Percentiles rank a stretch among this genome's conserved stretches.
Conservation (phyloP, 192 early-diverging fungal genomes). For the Phycomyces blakesleeanus region DNA sequence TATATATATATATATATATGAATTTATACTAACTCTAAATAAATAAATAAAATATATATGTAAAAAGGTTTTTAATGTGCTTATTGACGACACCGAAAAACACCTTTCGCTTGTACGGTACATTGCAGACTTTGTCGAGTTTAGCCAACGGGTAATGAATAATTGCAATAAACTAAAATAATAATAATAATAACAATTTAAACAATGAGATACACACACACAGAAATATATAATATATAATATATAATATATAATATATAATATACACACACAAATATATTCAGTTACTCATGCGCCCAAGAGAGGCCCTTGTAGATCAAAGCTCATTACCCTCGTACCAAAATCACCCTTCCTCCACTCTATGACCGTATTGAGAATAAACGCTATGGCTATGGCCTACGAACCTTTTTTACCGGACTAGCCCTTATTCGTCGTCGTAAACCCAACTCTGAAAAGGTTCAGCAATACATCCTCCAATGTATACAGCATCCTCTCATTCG, state of each 20-base stretch:
- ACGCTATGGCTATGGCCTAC: background rate
- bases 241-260: conserved; percentile 7
- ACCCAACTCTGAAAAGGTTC: conserved; percentile 45
- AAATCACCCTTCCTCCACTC: conserved; percentile 12
- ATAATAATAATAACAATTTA: background rate
- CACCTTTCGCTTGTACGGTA: conserved; percentile 26
- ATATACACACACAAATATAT: background rate
- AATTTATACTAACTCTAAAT: too few relatives aligned
- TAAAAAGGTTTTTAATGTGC: conserved; percentile 30
- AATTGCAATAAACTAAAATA: too few relatives aligned
- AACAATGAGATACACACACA: background rate
- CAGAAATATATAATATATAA: background rate
- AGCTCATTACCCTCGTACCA: conserved; percentile 1
- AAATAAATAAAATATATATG: background rate
- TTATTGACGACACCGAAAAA: conserved; percentile 26
- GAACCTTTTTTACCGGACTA: background rate
- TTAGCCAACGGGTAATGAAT: conserved; percentile 28
- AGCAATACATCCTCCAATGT: conserved; percentile 43
- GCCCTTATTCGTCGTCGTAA: conserved; percentile 23
- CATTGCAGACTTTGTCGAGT: conserved; percentile 29
- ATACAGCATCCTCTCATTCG: conserved; percentile 34
- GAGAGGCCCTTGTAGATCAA: background rate
- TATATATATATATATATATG: too few relatives aligned
- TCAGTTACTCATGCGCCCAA: background rate
- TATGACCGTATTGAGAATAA: conserved; percentile 5